Conservation (phyloP, 2,329 filamentous ascomycete genomes). For the Colletotrichum chlorophyti region DNA sequence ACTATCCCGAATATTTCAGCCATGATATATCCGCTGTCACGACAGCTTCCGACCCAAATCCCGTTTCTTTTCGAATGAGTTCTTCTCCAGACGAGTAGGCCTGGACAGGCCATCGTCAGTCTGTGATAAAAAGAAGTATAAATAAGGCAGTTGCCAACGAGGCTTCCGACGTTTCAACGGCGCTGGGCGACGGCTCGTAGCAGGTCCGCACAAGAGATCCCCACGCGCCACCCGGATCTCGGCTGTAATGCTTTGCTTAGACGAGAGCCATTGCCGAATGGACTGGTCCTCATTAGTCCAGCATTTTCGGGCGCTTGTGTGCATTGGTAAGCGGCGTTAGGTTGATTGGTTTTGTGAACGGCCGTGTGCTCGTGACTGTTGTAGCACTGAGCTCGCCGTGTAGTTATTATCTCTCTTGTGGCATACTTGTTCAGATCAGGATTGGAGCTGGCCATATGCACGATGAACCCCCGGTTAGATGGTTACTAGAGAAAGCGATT, state of each 20-base stretch:
- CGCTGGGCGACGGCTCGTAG: slow-evolving; percentile 55
- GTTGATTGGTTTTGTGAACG: neutral
- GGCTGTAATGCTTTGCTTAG: slow-evolving; percentile 31
- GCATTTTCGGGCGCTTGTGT: neutral
- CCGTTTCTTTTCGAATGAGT: slow-evolving; percentile 28
- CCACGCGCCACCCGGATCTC: slow-evolving; percentile 38
- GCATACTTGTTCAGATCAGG: too few species aligned
- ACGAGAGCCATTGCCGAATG: slow-evolving; percentile 38
- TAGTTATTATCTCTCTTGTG: too few species aligned
- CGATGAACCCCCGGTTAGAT: too few species aligned
- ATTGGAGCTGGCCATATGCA: too few species aligned
- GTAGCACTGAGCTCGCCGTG: too few species aligned
- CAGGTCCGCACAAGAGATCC: slow-evolving; percentile 46
- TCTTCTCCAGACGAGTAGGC: slow-evolving; percentile 41
- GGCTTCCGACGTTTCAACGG: slow-evolving; percentile 45
- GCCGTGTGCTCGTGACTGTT: slow-evolving; percentile 25
- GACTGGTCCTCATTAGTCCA: slow-evolving; percentile 45
- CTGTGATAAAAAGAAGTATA: slow-evolving; percentile 30
- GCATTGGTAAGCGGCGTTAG: neutral
- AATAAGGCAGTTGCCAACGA: slow-evolving; percentile 35
- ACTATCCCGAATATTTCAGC: slow-evolving; percentile 40
- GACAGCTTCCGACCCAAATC: slow-evolving; percentile 31
- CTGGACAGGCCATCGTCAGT: neutral
- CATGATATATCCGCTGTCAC: slow-evolving; percentile 44
- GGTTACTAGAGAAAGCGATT: too few species aligned